Base-by-base conservation (phyloP, 768 basidiomycete species). In the Tulasnella sp. region DNA sequence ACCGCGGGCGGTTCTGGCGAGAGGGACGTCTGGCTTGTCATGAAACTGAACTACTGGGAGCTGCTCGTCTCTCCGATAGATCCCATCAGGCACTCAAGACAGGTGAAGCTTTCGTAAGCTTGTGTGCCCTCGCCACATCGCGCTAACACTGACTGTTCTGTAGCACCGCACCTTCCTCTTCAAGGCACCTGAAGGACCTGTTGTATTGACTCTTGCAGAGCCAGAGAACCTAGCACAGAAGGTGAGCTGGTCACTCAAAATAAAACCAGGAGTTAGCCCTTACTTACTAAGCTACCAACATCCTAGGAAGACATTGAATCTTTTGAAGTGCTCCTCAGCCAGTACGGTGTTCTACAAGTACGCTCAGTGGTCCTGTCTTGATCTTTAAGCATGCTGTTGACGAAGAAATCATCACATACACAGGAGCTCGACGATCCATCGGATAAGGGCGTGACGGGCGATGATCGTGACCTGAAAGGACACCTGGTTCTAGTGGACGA, bases 21-120 rank as follows among this genome's bases (percentile, higher is more conserved):
- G 30, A 75, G 76, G 48, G 80, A 83, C 63, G 77, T 84, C 54
- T 87, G 81, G 69, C 80, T 88, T 54, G 80, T 87, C 21, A 67
- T 87, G 46, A 76, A 76, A 34, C 67, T 86, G 15, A 76, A 79
- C 60, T 42, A 69, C 2, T 73, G 78, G 45, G 84, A 87, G 65
- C 71, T 75, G 22, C 79, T 81, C 7, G 69, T 88, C 25, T 80
- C 84, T 55, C 85, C 85, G 1, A 69, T 74, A 2, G 72, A 76
- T 19, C 58, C 71, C 4, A 74, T 87, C 53, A 69, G 69, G 3
- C 73, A 76, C 50, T 64, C 68, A 1, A 68, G 77, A 19, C 63
- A 65, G 42, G 65, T 38, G 15, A 15, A 38, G 7, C 5, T 5
- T 15, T 38, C 7, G 5, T 15, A 38, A 15, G 7, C 34, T 7